Conservation (phyloP, 2,329 filamentous ascomycete genomes). For the Aspergillus quadricinctus region DNA sequence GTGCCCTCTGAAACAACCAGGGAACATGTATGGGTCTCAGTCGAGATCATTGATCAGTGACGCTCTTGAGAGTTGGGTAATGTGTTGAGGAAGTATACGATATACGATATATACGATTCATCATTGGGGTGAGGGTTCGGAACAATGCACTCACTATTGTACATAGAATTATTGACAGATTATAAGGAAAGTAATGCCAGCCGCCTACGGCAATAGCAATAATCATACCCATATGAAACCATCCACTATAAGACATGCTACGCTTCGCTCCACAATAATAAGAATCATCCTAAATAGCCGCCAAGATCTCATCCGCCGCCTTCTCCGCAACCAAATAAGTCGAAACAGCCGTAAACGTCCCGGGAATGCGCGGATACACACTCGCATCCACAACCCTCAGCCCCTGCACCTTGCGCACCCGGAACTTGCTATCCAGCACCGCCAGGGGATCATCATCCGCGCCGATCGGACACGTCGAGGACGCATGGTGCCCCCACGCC, state of each 20-base stretch:
- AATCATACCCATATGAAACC: not conserved
- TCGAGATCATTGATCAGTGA: not conserved
- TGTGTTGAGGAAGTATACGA: not conserved
- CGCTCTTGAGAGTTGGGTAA: not conserved
- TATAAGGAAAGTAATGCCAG: not conserved
- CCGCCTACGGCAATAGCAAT: not conserved
- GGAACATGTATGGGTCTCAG: not conserved
- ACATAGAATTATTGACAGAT: not conserved
- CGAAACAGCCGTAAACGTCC: conserved; percentile 49
- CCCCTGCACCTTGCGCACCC: conserved; percentile 52
- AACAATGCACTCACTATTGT: not conserved
- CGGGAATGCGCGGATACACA: conserved; percentile 54
- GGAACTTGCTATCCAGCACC: conserved; percentile 54
- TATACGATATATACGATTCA: not conserved
- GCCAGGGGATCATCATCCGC: conserved; percentile 50
- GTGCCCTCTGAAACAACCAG: not conserved
- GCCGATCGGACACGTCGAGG: conserved; percentile 54
- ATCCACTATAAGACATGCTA: too few relatives aligned
- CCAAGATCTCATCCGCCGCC: conserved; percentile 55
- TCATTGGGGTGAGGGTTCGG: not conserved
- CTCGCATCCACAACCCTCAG: conserved; percentile 61
- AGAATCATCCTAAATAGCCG: too few relatives aligned
- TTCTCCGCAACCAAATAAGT: conserved; percentile 59
- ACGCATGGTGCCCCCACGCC: conserved; percentile 57
- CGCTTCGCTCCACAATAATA: not conserved